phyloP scores from a whole-genome alignment of 495 filamentous ascomycete genomes.

The Hypoxylon lenormandii region DNA sequence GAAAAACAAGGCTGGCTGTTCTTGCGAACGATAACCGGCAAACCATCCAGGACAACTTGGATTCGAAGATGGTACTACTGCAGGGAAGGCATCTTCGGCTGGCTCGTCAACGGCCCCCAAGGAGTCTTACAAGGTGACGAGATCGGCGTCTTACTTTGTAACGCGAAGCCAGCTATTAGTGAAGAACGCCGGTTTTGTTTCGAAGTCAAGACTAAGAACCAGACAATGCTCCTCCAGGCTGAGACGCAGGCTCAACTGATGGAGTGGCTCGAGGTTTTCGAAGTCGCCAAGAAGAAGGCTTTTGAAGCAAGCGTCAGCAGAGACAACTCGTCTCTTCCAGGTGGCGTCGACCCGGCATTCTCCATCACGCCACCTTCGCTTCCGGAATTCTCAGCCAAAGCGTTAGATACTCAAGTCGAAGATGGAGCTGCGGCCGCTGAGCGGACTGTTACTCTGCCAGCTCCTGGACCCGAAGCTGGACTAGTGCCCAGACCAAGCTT shows the following conservation, averaged over 20 bases:
- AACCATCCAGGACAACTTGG: constrained; percentile 88
- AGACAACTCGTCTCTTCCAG: constrained; percentile 66
- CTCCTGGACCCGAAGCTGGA: constrained; percentile 71
- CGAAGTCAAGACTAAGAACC: constrained; percentile 98
- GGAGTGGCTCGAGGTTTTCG: constrained; percentile 92
- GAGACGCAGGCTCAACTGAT: constrained; percentile 90
- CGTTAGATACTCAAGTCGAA: constrained; percentile 73
- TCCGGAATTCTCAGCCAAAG: constrained; percentile 86
- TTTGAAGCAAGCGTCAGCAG: constrained; percentile 77
- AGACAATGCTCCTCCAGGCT: constrained; percentile 86
- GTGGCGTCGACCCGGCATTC: constrained; percentile 84
- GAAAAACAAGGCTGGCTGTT: constrained; percentile 98
- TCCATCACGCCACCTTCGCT: constrained; percentile 88
- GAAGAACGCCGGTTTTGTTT: constrained; percentile 97
- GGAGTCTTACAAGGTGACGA: constrained; percentile 95
- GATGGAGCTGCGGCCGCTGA: constrained; percentile 49
- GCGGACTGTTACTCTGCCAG: constrained; percentile 68
- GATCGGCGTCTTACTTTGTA: constrained; percentile 94
- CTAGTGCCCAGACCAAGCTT: constrained; percentile 73
- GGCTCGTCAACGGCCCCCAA: constrained; percentile 85
- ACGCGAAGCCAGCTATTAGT: constrained; percentile 85
- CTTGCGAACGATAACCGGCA: constrained; percentile 82
- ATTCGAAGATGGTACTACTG: constrained; percentile 93
- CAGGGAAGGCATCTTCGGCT: constrained; percentile 94
- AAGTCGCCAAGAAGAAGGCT: constrained; percentile 90